Conservation (phyloP, 805 yeast genomes). For the Yamadazyma phyllophila region DNA sequence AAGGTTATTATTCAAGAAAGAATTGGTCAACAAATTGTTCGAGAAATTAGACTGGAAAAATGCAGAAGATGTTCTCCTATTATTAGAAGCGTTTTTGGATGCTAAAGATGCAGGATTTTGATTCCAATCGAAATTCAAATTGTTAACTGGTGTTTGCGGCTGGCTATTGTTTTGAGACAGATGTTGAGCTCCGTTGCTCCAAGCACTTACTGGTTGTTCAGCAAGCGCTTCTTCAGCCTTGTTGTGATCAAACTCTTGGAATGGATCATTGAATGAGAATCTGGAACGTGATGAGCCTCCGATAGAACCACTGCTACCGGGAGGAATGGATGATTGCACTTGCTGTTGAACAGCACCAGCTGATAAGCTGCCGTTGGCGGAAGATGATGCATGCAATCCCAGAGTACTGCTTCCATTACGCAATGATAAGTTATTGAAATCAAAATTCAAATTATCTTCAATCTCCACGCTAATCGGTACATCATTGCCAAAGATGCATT, state of each 20-base stretch:
- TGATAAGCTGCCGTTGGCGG: constrained; percentile 1
- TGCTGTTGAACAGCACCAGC: constrained; percentile 1
- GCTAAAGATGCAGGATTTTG: constrained; percentile 21
- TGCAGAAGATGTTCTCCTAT: constrained; percentile 54
- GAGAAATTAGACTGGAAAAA: constrained; percentile 36
- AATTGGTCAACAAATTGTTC: constrained; percentile 15
- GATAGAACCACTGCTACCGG: constrained; percentile 17
- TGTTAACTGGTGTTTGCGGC: constrained; percentile 16
- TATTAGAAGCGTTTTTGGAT: constrained; percentile 30
- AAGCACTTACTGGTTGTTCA: neutral
- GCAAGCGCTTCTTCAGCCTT: neutral
- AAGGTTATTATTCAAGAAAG: constrained; percentile 12
- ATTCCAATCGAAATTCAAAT: constrained; percentile 16
- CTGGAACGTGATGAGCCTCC: constrained; percentile 45
- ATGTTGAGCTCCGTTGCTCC: neutral
- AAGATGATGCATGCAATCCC: neutral
- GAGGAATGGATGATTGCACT: neutral
- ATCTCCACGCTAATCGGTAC: constrained; percentile 37
- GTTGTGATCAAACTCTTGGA: constrained; percentile 13
- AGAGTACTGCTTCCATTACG: constrained; percentile 8
- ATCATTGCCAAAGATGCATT: constrained; percentile 37
- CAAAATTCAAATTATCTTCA: constrained; percentile 13
- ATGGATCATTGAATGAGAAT: constrained; percentile 67
- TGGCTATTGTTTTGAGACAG: constrained; percentile 12
- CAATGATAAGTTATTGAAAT: constrained; percentile 10